A percentile compares a stretch with the other conserved stretches of the same genome.
These are phyloP conservation scores for Allium sativum DNA, from an alignment of 106 monocot genomes.

Conservation along the genomic window DNA sequence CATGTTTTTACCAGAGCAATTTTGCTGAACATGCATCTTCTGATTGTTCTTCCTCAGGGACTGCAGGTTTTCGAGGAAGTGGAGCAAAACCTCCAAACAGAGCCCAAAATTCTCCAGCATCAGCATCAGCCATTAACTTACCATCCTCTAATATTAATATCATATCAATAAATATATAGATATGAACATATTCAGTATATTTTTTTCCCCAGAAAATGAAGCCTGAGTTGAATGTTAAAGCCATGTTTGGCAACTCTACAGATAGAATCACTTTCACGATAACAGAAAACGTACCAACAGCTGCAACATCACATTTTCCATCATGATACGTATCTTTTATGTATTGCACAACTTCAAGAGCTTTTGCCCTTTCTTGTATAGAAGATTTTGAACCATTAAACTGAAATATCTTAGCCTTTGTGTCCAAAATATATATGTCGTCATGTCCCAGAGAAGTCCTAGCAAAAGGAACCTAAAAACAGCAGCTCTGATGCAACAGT, in stretches of 20 bases:
- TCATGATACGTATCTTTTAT: conserved; percentile 48
- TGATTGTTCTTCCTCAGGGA: conserved; percentile 23
- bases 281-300: conserved; percentile 31
- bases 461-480: conserved; percentile 44
- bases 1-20: conserved; percentile 49
- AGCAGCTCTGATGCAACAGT: not conserved
- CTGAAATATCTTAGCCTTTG: conserved; percentile 49
- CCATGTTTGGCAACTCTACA: not conserved
- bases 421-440: conserved; percentile 54
- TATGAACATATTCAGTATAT: too few species aligned
- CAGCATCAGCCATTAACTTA: conserved; percentile 88
- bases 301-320: conserved; percentile 37
- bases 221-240: not conserved
- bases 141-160: conserved; percentile 58
- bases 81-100: conserved; percentile 98
- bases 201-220: not conserved
- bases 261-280: not conserved
- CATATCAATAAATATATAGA: too few species aligned
- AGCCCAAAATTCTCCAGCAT: conserved; percentile 88
- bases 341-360: conserved; percentile 59
- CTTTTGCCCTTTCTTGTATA: conserved; percentile 67
- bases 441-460: conserved; percentile 51
- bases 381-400: conserved; percentile 56
- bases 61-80: conserved; percentile 57
- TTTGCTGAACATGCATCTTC: conserved; percentile 29